These are phyloP conservation scores for Phytophthora vignae DNA, from an alignment of 352 stramenopile species.

Conservation along the genomic window DNA sequence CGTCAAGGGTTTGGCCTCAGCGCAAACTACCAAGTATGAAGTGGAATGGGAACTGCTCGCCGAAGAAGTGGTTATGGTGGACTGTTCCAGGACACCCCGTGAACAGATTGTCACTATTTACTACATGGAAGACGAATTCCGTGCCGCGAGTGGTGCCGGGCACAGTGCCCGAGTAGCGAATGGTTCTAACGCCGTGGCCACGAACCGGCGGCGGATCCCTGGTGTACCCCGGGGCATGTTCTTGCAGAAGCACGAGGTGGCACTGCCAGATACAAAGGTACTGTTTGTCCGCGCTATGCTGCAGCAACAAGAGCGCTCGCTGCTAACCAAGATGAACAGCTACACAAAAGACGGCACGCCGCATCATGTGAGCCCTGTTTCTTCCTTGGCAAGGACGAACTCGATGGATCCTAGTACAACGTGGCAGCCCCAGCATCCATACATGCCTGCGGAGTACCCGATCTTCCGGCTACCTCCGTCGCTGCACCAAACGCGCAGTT, in stretches of 20 bases:
- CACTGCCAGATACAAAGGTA: constrained; percentile 76
- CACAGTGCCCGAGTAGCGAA: constrained; percentile 22
- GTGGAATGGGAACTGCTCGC: constrained; percentile 83
- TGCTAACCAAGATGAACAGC: constrained; percentile 73
- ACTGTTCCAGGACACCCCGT: constrained; percentile 49
- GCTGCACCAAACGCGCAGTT: constrained; percentile 48
- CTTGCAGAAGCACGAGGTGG: constrained; percentile 81
- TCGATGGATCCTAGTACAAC: constrained; percentile 53
- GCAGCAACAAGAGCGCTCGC: constrained; percentile 83
- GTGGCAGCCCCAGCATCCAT: constrained; percentile 51
- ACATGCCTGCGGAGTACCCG: constrained; percentile 60
- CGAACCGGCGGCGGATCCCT: constrained; percentile 42
- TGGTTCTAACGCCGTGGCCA: constrained; percentile 32
- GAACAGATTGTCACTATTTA: constrained; percentile 62
- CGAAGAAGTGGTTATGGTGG: constrained; percentile 83
- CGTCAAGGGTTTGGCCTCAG: constrained; percentile 53
- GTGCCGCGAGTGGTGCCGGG: constrained; percentile 34
- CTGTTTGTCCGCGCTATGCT: constrained; percentile 88
- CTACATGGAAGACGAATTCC: constrained; percentile 82
- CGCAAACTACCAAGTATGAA: constrained; percentile 71
- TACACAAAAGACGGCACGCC: constrained; percentile 31
- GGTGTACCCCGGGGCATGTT: constrained; percentile 65
- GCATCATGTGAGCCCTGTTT: constrained; percentile 30
- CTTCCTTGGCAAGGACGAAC: constrained; percentile 42
- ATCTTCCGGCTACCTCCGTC: constrained; percentile 69